Percentiles rank a stretch among this genome's conserved stretches.
These are phyloP conservation scores for Yamadazyma sp. DNA, from an alignment of 805 yeast species.

Conservation along the genomic window DNA sequence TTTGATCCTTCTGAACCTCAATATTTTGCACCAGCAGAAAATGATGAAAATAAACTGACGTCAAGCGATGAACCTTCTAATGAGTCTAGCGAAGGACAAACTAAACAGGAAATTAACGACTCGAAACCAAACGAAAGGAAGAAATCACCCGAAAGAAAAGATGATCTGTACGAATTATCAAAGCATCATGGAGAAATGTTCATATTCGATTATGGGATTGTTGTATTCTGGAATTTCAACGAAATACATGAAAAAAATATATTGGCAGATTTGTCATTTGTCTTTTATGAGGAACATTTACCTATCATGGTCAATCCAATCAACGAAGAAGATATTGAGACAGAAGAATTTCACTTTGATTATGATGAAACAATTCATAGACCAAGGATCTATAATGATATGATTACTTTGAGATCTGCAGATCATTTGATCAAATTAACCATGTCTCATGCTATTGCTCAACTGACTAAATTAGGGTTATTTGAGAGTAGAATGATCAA, in stretches of 20 bases:
- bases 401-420: slow-evolving; percentile 85
- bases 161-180: slow-evolving; percentile 34
- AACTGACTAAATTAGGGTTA: slow-evolving; percentile 84
- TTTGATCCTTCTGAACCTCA: slow-evolving; percentile 94
- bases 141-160: slow-evolving; percentile 5
- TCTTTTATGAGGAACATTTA: slow-evolving; percentile 37
- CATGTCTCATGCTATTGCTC: slow-evolving; percentile 95
- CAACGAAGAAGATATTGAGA: slow-evolving; percentile 86
- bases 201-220: slow-evolving; percentile 86
- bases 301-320: slow-evolving; percentile 67
- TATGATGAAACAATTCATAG: slow-evolving; percentile 61
- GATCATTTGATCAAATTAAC: slow-evolving; percentile 91
- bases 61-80: slow-evolving; percentile 3
- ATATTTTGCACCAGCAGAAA: slow-evolving; percentile 57
- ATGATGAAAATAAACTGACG: slow-evolving; percentile 2
- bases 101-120: slow-evolving; percentile 1
- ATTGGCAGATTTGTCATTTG: slow-evolving; percentile 85
- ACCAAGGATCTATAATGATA: slow-evolving; percentile 85
- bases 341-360: slow-evolving; percentile 80
- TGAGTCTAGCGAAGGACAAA: slow-evolving; percentile 9
- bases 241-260: slow-evolving; percentile 91
- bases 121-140: neutral
- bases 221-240: slow-evolving; percentile 97
- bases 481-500: slow-evolving; percentile 91
- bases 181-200: slow-evolving; percentile 83